phyloP scores from a whole-genome alignment of 331 rosid genomes.

The Prunus yedoensis region DNA sequence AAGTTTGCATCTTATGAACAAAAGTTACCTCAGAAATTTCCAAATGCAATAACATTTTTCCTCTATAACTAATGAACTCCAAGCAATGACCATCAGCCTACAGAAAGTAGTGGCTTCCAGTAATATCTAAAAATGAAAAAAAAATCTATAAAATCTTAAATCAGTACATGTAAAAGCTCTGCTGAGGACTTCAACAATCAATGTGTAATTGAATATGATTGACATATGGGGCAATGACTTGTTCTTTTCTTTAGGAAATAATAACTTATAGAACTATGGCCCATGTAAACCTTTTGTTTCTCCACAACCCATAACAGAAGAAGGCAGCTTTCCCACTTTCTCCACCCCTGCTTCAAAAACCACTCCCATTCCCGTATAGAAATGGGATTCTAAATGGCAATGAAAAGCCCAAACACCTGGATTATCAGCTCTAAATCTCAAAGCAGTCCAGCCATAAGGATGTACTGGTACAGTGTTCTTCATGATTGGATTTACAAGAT shows the following conservation, averaged over 20 bases:
- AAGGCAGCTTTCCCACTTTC: constrained; percentile 23
- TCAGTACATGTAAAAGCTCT: too few species aligned
- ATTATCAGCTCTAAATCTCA: constrained; percentile 30
- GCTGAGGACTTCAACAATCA: too few species aligned
- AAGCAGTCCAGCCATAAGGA: constrained; percentile 37
- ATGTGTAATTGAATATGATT: neutral
- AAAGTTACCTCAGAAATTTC: too few species aligned
- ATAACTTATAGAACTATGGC: constrained; percentile 6
- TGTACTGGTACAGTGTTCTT: constrained; percentile 31
- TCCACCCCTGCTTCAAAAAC: constrained; percentile 34
- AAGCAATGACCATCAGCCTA: too few species aligned
- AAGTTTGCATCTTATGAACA: too few species aligned
- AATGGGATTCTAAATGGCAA: constrained; percentile 39
- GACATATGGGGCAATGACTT: neutral
- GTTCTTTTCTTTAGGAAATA: neutral
- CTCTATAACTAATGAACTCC: too few species aligned
- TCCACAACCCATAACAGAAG: constrained; percentile 31
- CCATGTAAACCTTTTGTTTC: constrained; percentile 1
- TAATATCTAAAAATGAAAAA: too few species aligned
- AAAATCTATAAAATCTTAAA: too few species aligned
- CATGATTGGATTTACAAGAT: constrained; percentile 29
- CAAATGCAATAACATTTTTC: too few species aligned
- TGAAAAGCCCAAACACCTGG: constrained; percentile 40
- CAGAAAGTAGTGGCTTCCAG: too few species aligned
- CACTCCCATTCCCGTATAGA: constrained; percentile 34